Percentiles rank a stretch among this genome's conserved stretches.
Evolutionary conservation across 2,329 filamentous ascomycete species (phyloP).

Genomic region (Penicillium polonicum): DNA sequence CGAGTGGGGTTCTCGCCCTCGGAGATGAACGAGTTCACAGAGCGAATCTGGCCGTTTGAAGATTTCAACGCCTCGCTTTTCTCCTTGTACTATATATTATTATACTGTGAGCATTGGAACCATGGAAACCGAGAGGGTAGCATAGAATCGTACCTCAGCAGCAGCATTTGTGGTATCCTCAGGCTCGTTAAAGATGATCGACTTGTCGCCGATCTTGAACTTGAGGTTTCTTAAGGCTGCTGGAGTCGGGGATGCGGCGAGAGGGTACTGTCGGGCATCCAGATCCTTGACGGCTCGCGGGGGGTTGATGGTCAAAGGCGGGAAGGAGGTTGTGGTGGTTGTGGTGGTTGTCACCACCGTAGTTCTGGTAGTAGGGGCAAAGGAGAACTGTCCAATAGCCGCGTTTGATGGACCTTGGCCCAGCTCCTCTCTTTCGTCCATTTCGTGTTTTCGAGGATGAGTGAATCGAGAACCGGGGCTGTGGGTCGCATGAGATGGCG

Average conservation of each 20-base stretch:
- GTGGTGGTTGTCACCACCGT: constrained; percentile 85
- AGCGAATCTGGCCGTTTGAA: constrained; percentile 51
- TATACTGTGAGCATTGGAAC: constrained; percentile 14
- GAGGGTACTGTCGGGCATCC: constrained; percentile 85
- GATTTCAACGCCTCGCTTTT: constrained; percentile 46
- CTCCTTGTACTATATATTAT: constrained; percentile 41
- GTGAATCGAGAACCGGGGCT: constrained; percentile 16
- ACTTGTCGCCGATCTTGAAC: constrained; percentile 65
- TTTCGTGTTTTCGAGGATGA: constrained; percentile 24
- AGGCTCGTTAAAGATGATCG: constrained; percentile 63
- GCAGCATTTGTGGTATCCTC: constrained; percentile 56
- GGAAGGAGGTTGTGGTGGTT: constrained; percentile 77
- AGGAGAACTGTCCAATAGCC: constrained; percentile 60
- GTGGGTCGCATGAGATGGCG: constrained; percentile 12
- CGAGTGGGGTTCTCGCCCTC: constrained; percentile 35
- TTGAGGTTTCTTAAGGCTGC: constrained; percentile 73
- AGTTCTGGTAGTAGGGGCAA: constrained; percentile 63
- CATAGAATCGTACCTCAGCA: constrained; percentile 49
- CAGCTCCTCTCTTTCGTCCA: constrained; percentile 30
- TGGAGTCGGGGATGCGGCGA: constrained; percentile 80
- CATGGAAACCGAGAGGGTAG: background rate
- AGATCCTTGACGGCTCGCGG: constrained; percentile 69
- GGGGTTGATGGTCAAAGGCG: constrained; percentile 75
- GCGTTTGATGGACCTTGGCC: constrained; percentile 28
- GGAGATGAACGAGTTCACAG: constrained; percentile 45